Base-by-base conservation (phyloP, 768 basidiomycete species). In the Erythrobasidium yunnanense region DNA sequence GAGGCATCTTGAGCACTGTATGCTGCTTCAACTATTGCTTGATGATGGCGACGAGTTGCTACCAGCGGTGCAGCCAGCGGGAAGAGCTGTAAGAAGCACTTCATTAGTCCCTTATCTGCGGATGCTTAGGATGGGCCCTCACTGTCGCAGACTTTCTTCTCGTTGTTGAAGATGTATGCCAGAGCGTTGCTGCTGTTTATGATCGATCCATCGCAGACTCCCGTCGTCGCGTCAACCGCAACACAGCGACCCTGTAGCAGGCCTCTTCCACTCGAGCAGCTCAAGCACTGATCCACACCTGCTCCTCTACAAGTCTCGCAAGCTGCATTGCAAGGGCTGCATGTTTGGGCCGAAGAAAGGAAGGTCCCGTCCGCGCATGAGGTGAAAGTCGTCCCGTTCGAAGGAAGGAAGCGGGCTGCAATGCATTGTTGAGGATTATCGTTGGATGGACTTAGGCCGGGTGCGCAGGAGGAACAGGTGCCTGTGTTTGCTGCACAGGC, bases 141-240 rank as follows among this genome's bases (percentile, higher is more conserved):
- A 89, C 88, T 82, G 72, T 91, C 87, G 73, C 90, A 92, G 71
- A 84, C 83, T n/a, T 81, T 78, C 77, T 90, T 91, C 73, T 81
- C 80, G 70, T 88, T 88, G 70, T 93, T 86, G 22, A 83, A 88
- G 34, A 91, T 81, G 68, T 87, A 77, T 17, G 69, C 70, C 50
- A 63, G 8, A 27, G 69, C 71, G n/a, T 79, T 81, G 8, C 86
- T 81, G 5, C 83, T 84, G 49, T 81, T 47, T 51, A 60, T 58
- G 2, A 11, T 47, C 32, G 66, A 49, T 30, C 46, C 60, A 33
- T 71, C 77, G 76, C 90, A 93, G 7, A 87, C 82, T 2, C 90
- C 90, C 67, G 70, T 70, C 25, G 82, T 80, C 17, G 76, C 76
- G 72, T 84, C 81, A 32, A 84, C 79, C 51, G 79, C 75, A 18